Evolutionary conservation across 2,329 filamentous ascomycete genomes (phyloP).

Genomic region (Colletotrichum camelliae): DNA sequence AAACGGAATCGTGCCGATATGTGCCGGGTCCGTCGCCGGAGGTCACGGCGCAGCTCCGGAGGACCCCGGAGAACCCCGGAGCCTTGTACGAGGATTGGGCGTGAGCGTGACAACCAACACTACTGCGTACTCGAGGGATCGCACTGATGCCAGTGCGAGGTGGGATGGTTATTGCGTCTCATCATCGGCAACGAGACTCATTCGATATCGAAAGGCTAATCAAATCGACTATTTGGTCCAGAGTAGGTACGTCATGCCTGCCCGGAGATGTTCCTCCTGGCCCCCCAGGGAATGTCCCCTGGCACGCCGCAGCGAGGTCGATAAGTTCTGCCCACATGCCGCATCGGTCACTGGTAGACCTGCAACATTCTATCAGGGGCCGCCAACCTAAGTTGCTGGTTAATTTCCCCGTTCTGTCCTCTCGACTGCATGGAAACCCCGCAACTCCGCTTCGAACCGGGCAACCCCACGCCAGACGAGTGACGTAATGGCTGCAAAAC

Average conservation of each 20-base stretch:
- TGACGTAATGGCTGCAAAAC: conserved; percentile 7
- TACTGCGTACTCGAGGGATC: neutral
- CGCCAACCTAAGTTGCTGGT: neutral
- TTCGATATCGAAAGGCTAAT: neutral
- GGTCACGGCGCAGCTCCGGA: neutral
- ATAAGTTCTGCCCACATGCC: neutral
- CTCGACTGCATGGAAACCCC: neutral
- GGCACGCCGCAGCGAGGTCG: neutral
- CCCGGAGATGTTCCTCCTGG: conserved; percentile 7
- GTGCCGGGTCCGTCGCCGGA: neutral
- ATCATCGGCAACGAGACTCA: neutral
- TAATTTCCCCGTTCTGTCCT: neutral
- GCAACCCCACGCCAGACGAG: neutral
- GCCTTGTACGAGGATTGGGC: neutral
- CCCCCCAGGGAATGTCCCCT: neutral
- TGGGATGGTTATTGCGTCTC: neutral
- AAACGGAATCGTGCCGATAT: neutral
- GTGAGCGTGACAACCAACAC: neutral
- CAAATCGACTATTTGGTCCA: neutral
- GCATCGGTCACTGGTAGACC: no score
- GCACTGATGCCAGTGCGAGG: neutral
- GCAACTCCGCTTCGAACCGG: neutral
- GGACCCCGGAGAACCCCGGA: neutral
- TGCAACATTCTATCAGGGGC: neutral
- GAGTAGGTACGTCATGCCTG: neutral